Percentiles rank a stretch among this genome's conserved stretches.
Conservation (phyloP, 352 stramenopile genomes). For the Phytopythium delawarense region DNA sequence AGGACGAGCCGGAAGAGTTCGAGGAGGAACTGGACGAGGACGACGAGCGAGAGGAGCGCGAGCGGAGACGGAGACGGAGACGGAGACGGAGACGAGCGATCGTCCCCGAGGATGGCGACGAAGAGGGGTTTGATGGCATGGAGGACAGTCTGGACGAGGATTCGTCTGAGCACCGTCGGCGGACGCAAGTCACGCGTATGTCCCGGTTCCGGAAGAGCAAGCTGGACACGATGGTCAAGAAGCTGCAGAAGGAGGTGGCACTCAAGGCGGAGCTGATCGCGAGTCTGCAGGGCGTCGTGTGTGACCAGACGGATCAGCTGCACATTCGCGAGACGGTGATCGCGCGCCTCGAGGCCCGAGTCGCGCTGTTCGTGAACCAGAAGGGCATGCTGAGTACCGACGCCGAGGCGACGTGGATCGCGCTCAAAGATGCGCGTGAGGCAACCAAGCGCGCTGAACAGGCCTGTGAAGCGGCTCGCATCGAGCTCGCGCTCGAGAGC, state of each 20-base stretch:
- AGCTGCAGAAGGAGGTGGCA: constrained; percentile 46
- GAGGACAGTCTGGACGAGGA: constrained; percentile 8
- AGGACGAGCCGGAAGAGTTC: constrained; percentile 57
- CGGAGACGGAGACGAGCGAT: constrained; percentile 17
- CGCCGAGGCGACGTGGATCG: constrained; percentile 29
- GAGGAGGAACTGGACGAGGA: constrained; percentile 59
- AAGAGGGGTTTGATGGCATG: constrained; percentile 4
- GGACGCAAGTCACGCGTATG: constrained; percentile 43
- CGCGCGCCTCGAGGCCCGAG: background rate
- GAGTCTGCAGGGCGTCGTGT: constrained; percentile 51
- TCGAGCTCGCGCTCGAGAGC: constrained; percentile 38
- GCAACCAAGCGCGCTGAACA: constrained; percentile 19
- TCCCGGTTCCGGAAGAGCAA: constrained; percentile 67
- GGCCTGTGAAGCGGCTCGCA: constrained; percentile 29
- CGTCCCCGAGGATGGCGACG: constrained; percentile 8
- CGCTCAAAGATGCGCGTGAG: constrained; percentile 16
- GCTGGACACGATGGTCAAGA: constrained; percentile 53
- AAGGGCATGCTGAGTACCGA: constrained; percentile 50
- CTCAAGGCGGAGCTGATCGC: constrained; percentile 40
- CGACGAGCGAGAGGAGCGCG: constrained; percentile 32
- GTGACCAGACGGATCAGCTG: constrained; percentile 46
- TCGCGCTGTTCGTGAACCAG: constrained; percentile 30
- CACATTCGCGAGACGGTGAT: constrained; percentile 32
- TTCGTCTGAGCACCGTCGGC: constrained; percentile 3
- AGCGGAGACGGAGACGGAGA: constrained; percentile 13